Evolutionary conservation across 192 early-diverging fungal species (phyloP).

Genomic region (Globomyces pollinis-pini): DNA sequence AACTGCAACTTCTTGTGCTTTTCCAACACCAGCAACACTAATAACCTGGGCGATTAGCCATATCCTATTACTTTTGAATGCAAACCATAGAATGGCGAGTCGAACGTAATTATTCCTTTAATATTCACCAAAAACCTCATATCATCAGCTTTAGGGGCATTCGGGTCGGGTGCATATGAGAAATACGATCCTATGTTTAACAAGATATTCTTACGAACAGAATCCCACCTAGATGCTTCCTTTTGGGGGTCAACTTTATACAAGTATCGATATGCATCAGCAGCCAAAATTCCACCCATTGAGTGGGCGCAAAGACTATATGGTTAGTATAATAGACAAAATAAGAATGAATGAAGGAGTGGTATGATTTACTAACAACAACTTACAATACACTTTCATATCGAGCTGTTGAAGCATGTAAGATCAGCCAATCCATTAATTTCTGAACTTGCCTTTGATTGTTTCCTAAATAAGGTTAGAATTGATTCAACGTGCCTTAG

Average conservation of each 20-base stretch:
- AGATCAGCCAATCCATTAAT: slow-evolving; percentile 21
- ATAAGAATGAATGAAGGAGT: neutral
- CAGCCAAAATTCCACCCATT: slow-evolving; percentile 42
- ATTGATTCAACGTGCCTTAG: no score
- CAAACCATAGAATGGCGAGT: slow-evolving; percentile 48
- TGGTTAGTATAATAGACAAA: neutral
- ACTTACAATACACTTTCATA: neutral
- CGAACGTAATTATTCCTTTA: slow-evolving; percentile 40
- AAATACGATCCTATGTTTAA: neutral
- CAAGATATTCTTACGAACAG: neutral
- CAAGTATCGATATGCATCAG: slow-evolving; percentile 28
- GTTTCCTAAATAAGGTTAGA: no score
- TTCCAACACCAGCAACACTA: slow-evolving; percentile 29
- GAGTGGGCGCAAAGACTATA: slow-evolving; percentile 15
- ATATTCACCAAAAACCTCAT: slow-evolving; percentile 36
- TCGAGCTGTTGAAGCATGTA: slow-evolving; percentile 5
- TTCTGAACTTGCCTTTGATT: slow-evolving; percentile 19
- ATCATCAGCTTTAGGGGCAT: slow-evolving; percentile 13
- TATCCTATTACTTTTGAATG: slow-evolving; percentile 25
- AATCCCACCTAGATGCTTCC: neutral
- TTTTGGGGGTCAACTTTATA: slow-evolving; percentile 14
- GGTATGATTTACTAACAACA: neutral
- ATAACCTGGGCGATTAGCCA: no score
- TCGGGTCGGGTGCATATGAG: slow-evolving; percentile 5
- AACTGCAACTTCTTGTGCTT: slow-evolving; percentile 13